Evolutionary conservation across 345 rosid genomes (phyloP).

Genomic region (Hevea brasiliensis): DNA sequence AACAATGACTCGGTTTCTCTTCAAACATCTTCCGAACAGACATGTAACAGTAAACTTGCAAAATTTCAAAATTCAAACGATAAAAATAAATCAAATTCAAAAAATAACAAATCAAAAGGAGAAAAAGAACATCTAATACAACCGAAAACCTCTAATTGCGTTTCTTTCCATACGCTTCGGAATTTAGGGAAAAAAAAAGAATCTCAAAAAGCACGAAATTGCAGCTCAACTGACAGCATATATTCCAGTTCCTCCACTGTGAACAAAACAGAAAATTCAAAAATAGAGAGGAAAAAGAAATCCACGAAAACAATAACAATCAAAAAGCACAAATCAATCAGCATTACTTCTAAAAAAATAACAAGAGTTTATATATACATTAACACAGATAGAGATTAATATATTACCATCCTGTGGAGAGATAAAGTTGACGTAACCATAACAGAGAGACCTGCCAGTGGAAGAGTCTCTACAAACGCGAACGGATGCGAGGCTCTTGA

Average conservation of each 20-base stretch:
- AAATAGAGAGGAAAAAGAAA: not conserved
- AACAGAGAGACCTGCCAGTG: conserved; percentile 66
- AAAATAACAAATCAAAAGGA: not conserved
- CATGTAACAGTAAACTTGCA: not conserved
- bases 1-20: not conserved
- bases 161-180: not conserved
- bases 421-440: conserved; percentile 79
- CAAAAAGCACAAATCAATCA: not conserved
- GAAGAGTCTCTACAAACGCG: conserved; percentile 63
- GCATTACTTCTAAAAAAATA: not conserved
- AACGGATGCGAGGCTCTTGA: conserved; percentile 63
- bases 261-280: not conserved
- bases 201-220: not conserved
- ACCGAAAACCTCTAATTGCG: not conserved
- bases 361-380: no score
- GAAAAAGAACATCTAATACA: not conserved
- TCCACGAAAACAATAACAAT: not conserved
- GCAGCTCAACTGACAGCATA: not conserved
- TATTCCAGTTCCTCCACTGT: not conserved
- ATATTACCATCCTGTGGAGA: conserved; percentile 55
- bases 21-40: not conserved
- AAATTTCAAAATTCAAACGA: not conserved
- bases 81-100: not conserved
- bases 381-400: not conserved
- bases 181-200: not conserved